Evolutionary conservation across 164 flowering plant genomes (phyloP), one percentile per base, ranked within the genome.

Genomic region (Sextonia rubra): DNA sequence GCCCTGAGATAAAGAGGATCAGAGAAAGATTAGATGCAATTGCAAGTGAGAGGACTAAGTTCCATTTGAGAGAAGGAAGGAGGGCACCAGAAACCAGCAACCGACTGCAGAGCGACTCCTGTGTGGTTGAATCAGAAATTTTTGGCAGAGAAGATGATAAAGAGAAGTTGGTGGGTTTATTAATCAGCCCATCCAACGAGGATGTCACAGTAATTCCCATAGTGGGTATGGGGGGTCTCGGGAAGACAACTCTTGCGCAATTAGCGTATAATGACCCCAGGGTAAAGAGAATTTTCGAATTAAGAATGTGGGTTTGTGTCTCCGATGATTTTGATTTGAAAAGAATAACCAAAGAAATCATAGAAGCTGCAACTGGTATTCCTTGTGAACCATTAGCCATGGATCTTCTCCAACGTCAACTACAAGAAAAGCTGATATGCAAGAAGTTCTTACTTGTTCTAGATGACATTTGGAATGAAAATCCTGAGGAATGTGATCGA

Each of bases 401-500:
- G 58, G 70, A 73, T 32, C 6, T 47, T 1, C 29, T 73, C 5
- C 64, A 67, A 58, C 2, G 27, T 56, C 70, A 32, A 8, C 66
- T 75, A 24, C 29, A 23, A 37, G 58, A 65, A n/a, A 25, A 15
- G 1, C 32, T 75, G 6, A 25, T 15, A 9, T 66, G 56, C 24
- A 75, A 58, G 70, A 75, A 60, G 37, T 29, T 70, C 22, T 75
- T 75, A 29, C 69, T 75, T 47, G 77, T 75, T 17, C 44, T 70
- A 20, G 77, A 75, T 66, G 77, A 75, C 65, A 73, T 75, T 14
- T 75, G 77, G 77, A 55, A 75, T 58, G 73, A 70, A 30, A 48
- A 70, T 37, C 30, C 27, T 14, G 26, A 9, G 14, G 37, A 65
- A 3, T 75, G 70, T 66, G 73, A 64, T 2, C 25, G 11, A 1